These are phyloP conservation scores for Amphibolis antarctica DNA, from an alignment of 106 monocot genomes.

Conservation along the genomic window DNA sequence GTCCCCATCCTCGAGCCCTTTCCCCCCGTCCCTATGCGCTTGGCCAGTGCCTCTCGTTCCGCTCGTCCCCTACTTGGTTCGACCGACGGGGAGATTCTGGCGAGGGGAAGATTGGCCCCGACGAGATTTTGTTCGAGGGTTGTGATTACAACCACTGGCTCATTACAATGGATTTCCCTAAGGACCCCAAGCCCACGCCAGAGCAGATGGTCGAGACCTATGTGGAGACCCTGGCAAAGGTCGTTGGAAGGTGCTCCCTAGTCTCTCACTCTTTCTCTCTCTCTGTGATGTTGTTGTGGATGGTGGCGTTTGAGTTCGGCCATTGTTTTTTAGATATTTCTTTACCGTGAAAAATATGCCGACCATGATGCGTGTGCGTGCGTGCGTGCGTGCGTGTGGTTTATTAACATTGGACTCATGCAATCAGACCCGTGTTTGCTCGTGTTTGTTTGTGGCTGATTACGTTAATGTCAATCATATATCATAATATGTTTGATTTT, in stretches of 20 bases:
- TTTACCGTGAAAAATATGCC: background rate
- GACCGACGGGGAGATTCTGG: constrained; percentile 17
- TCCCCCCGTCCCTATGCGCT: background rate
- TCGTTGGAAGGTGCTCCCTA: constrained; percentile 68
- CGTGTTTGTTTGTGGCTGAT: too few species aligned
- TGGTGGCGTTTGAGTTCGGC: background rate
- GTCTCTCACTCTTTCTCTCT: background rate
- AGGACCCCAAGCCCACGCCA: constrained; percentile 54
- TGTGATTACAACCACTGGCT: constrained; percentile 99
- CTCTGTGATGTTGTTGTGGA: background rate
- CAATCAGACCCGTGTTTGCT: too few species aligned
- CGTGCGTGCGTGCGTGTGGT: too few species aligned
- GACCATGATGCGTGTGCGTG: too few species aligned
- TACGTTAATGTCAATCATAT: too few species aligned
- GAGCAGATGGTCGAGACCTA: constrained; percentile 99
- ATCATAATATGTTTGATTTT: too few species aligned
- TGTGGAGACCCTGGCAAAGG: constrained; percentile 73
- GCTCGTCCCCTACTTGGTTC: constrained; percentile 21
- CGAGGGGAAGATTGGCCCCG: constrained; percentile 50
- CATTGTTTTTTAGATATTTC: background rate
- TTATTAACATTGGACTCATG: too few species aligned
- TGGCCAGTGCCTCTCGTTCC: constrained; percentile 26
- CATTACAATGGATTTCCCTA: constrained; percentile 90
- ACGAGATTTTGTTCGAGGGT: constrained; percentile 87
- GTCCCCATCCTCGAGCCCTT: background rate